Base-by-base conservation (phyloP, 2,329 filamentous ascomycete species). In the Alternaria longipes region DNA sequence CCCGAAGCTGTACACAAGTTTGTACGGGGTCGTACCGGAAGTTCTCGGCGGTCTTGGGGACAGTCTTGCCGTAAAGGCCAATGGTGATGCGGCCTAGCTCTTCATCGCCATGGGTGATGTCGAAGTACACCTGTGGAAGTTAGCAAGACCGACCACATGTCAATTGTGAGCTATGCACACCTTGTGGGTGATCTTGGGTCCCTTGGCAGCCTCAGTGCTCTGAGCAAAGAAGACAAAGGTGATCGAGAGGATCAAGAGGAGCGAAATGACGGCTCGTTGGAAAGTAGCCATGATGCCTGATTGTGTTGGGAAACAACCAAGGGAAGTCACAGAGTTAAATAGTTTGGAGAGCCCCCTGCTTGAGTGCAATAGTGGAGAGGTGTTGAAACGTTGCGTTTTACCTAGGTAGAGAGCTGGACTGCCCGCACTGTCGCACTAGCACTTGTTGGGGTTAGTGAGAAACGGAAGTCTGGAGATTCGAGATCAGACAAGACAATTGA, bases 131-230 rank as follows among this genome's bases (percentile, higher is more conserved):
- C 86, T 84, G 63, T 65, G 7, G 45, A 5, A 30, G 26, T 60
- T 34, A 65, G 44, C 40, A 52, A 11, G 9, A 5, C 32, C 32
- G 9, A 4, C 20, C 20, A 44, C 8, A 14, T 14, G 36, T 24
- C 22, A 26, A 16, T 30, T 38, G 26, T 11, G 26, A 47, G 41
- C 28, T 44, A n/a, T 46, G 42, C 71, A 60, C 78, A 87, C 93
- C 89, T 97, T 97, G 86, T 92, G 86, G 74, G 94, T 97, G 84
- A 97, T 94, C 89, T 95, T 96, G 66, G 93, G 94, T 47, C 95
- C 94, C 84, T 94, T 78, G 24, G 68, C 56, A 55, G 75, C 74
- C 66, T 77, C 73, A 16, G 73, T 59, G 42, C 65, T 52, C 72
- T 78, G 74, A 30, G 74, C 73, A 64, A 77, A 76, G 73, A 75